These are phyloP conservation scores for Pugionium dolabratum DNA, from an alignment of 345 rosid genomes.

Conservation along the genomic window DNA sequence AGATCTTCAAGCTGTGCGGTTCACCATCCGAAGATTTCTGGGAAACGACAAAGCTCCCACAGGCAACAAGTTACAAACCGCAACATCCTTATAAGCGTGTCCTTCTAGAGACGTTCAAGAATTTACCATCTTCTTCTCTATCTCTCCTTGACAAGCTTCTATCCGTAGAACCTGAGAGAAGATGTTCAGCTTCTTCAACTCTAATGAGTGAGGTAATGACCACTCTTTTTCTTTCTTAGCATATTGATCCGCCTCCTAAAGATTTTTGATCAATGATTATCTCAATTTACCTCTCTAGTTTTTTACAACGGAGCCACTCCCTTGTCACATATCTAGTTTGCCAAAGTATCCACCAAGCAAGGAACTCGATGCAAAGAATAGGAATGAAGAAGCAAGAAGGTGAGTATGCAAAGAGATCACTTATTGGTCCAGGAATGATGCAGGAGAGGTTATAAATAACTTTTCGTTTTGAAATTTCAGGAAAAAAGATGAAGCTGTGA, in stretches of 20 bases:
- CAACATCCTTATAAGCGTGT: conserved; percentile 65
- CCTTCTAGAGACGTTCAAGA: conserved; percentile 56
- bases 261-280: conserved; percentile 2
- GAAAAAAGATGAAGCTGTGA: conserved; percentile 59
- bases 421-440: background rate
- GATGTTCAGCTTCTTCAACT: conserved; percentile 67
- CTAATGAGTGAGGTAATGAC: conserved; percentile 56
- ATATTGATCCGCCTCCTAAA: background rate
- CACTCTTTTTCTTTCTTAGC: background rate
- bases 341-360: conserved; percentile 85
- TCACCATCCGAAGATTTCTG: conserved; percentile 83
- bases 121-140: conserved; percentile 57
- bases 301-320: conserved; percentile 60
- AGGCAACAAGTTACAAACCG: conserved; percentile 76
- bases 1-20: conserved; percentile 94
- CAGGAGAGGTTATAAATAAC: conserved; percentile 9
- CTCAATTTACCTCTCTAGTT: conserved; percentile 46
- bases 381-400: conserved; percentile 64
- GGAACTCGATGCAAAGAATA: conserved; percentile 70
- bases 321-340: conserved; percentile 63
- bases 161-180: conserved; percentile 63
- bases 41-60: conserved; percentile 64
- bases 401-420: conserved; percentile 12
- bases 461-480: conserved; percentile 44
- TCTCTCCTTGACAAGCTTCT: conserved; percentile 65